Percentiles rank a stretch among this genome's conserved stretches.
phyloP scores from a whole-genome alignment of 345 rosid species.

The Citrus australasica region DNA sequence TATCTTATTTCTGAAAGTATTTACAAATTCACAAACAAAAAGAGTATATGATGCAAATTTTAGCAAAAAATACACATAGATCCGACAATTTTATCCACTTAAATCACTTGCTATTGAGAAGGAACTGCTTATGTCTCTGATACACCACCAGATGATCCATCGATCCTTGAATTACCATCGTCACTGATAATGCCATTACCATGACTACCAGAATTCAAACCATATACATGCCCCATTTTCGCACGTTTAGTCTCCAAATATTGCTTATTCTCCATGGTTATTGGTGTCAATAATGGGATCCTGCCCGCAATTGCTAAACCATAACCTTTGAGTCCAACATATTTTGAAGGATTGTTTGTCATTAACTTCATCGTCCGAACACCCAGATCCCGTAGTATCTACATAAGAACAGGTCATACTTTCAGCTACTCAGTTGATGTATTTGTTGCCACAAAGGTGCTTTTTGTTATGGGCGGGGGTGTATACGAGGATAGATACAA shows the following conservation, averaged over 20 bases:
- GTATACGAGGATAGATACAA: not conserved
- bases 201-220: constrained; percentile 20
- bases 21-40: not conserved
- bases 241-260: constrained; percentile 47
- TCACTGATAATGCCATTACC: not conserved
- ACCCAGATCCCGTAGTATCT: constrained; percentile 63
- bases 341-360: constrained; percentile 78
- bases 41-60: not conserved
- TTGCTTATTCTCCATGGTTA: constrained; percentile 46
- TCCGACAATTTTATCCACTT: not conserved
- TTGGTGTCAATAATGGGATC: constrained; percentile 45
- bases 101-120: not conserved
- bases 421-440: not conserved
- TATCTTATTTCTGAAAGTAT: not conserved
- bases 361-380: constrained; percentile 60
- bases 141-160: not conserved
- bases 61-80: not conserved
- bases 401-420: constrained; percentile 4
- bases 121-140: not conserved
- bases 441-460: not conserved
- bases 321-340: constrained; percentile 64
- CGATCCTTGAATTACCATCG: not conserved
- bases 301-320: constrained; percentile 57
- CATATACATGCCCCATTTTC: constrained; percentile 60
- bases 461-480: constrained; percentile 27